Conservation (phyloP, 441 rosid species). For the Gossypium davidsonii region DNA sequence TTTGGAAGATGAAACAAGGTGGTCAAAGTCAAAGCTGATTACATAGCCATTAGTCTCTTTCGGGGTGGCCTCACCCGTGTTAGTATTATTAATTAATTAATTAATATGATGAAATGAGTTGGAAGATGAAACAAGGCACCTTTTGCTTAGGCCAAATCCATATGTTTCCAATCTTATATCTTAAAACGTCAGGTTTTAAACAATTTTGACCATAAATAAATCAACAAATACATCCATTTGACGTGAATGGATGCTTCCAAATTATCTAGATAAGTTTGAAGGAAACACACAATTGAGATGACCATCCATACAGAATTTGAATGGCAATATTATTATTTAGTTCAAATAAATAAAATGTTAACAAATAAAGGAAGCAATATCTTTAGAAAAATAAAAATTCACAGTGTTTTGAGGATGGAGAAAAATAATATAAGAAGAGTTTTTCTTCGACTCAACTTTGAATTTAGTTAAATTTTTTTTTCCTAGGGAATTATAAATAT, state of each 20-base stretch:
- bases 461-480: too few species aligned
- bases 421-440: too few species aligned
- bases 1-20: neutral
- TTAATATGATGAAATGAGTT: neutral
- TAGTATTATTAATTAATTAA: neutral
- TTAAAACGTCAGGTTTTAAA: too few species aligned
- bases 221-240: neutral
- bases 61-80: neutral
- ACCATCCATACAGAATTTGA: neutral
- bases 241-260: neutral
- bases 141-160: neutral
- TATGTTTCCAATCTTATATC: neutral
- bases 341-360: too few species aligned
- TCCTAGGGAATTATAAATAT: too few species aligned
- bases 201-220: neutral
- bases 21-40: neutral
- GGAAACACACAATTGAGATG: neutral
- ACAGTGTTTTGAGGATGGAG: too few species aligned
- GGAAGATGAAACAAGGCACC: constrained; percentile 6
- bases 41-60: neutral
- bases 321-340: too few species aligned
- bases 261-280: neutral
- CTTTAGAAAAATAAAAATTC: too few species aligned
- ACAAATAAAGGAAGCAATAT: too few species aligned
- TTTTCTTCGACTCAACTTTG: too few species aligned